Base-by-base conservation (phyloP, 2,329 filamentous ascomycete genomes). In the Mycocentrospora acerina region DNA sequence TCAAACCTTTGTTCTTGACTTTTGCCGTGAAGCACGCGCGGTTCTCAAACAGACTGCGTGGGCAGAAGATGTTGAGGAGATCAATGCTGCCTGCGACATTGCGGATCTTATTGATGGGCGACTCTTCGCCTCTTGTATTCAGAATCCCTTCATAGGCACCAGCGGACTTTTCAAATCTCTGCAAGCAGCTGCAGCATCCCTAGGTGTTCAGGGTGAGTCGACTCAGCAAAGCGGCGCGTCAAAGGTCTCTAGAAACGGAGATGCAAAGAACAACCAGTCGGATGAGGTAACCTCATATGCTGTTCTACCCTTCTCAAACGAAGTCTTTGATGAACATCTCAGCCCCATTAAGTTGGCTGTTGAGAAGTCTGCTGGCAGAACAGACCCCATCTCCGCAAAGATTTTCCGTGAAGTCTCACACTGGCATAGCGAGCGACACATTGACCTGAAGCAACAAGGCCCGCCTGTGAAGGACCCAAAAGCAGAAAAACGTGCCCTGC, bases 351-450 rank as follows among this genome's bases (percentile, higher is more conserved):
- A 67, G 7, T 54, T 77, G 25, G 63, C 59, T 3, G 56, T 66
- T 5, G 61, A 55, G 19, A 46, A 48, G 25, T 54, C 51, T 3
- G 49, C 51, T 25, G 55, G 53, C 18, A 57, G 53, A 32, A 34
- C 46, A 10, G 53, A 57, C 19, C 40, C 53, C 2, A 59, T 63
- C 11, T 63, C 69, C 2, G 64, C 68, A 13, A 65, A 61, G 12
- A 71, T 75, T 24, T 77, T 76, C 51, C 64, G 64, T 19, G 73
- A 77, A 44, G 60, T 75, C 4, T 67, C 70, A 0, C 80, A 86
- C 55, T 86, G 81, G 83, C 81, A 85, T 48, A 82, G 80, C 37
- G 70, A 74, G 24, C 80, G 78, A 49, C 74, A 70, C 17, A 69
- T 73, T 3, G 72, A 77, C 17, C 54, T 59, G 4, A 72, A 71